Base-by-base conservation (phyloP, 2,329 filamentous ascomycete species). In the Harringtonia lauricola region DNA sequence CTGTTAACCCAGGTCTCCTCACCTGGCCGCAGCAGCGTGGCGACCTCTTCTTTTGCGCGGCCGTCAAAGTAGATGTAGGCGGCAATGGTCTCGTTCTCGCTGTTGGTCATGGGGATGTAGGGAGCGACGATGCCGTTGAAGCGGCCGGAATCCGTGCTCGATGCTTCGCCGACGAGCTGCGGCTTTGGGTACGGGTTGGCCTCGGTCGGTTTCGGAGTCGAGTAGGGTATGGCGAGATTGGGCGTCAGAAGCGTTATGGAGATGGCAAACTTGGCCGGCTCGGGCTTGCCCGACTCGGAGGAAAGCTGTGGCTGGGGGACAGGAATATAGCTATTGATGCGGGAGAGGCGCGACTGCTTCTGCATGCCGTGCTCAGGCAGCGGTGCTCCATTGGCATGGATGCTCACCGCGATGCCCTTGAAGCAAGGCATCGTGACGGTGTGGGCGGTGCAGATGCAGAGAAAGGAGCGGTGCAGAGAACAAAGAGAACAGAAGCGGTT, bases 1-100 rank as follows among this genome's bases (percentile, higher is more conserved):
- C 88, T 95, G 58, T 96, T 98, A 21, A 98, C 94, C 92, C 92
- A 98, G 2, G 92, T 98, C 65, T 98, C 92, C 60, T 96, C 92
- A 21, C 92, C 90, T 13, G 89, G 83, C 44, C 92, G 76, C 42
- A 98, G 70, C 45, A 98, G 69, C 13, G 92, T 98, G 42, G 92
- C 92, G 3, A 98, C 94, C 65, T 98, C 92, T 61, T 98, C 92
- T 62, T 98, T 98, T 48, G 78, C 76, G 49, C 92, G 75, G 17
- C 92, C 92, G 63, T 98, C 92, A 58, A 98, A 98, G 67, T 98
- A 98, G 54, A 98, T 96, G 63, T 98, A 98, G 31, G 52, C 92
- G 28, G 92, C 92, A 55, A 98, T 90, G 14, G 92, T 98, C 67
- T 98, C 92, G 63, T 95, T 95, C 45, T 87, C 83, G 28, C 86